Conservation (phyloP, 768 basidiomycete genomes). For the Dendrothele bispora region DNA sequence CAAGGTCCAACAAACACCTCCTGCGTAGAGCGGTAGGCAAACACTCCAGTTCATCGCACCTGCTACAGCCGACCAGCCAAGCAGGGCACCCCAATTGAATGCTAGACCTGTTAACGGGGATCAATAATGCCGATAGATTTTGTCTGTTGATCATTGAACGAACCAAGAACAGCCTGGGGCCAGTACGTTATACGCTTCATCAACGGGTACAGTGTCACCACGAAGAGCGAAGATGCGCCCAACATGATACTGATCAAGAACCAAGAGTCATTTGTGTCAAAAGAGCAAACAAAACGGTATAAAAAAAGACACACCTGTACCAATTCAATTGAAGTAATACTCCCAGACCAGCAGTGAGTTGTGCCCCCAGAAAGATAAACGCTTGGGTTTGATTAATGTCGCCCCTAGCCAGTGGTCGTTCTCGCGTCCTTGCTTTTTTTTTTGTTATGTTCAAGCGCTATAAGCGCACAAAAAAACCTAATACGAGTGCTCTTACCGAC, state of each 20-base stretch:
- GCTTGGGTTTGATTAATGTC: constrained; percentile 79
- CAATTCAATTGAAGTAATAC: constrained; percentile 90
- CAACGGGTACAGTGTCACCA: constrained; percentile 89
- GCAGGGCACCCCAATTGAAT: constrained; percentile 95
- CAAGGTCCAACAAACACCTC: constrained; percentile 90
- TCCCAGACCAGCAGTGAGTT: constrained; percentile 80
- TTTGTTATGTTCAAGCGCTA: too few relatives aligned
- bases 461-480: constrained; percentile 1
- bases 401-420: constrained; percentile 84
- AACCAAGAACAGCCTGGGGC: constrained; percentile 95
- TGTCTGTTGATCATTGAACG: too few relatives aligned
- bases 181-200: constrained; percentile 98
- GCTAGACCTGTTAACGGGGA: constrained; percentile 63
- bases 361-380: constrained; percentile 75
- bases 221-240: constrained; percentile 85
- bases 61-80: constrained; percentile 95
- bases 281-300: neutral
- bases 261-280: constrained; percentile 2
- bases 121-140: neutral
- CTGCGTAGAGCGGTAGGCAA: constrained; percentile 85
- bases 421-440: constrained; percentile 83
- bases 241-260: constrained; percentile 67
- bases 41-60: constrained; percentile 80
- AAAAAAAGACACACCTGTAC: constrained; percentile 71
- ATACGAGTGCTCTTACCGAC: constrained; percentile 60